Evolutionary conservation across 2,329 filamentous ascomycete species (phyloP).

Genomic region (Diplodia intermedia): DNA sequence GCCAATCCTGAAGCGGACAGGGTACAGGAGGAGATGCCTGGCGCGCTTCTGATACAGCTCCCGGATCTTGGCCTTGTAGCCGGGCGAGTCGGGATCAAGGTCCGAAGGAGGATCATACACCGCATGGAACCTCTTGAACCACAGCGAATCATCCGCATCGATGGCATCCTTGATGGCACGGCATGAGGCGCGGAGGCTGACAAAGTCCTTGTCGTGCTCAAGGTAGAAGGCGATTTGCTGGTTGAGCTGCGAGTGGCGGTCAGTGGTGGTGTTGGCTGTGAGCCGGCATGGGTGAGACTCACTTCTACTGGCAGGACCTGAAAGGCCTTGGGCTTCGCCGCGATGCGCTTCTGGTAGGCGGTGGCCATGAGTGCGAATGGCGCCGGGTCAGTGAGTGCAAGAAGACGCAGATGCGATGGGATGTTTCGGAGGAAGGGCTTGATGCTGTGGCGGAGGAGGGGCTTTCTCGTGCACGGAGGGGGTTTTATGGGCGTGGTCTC

Average conservation of each 20-base stretch:
- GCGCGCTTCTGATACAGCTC: constrained; percentile 44
- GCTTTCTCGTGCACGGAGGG: not conserved
- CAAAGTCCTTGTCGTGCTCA: constrained; percentile 53
- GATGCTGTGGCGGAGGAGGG: not conserved
- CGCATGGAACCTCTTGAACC: constrained; percentile 54
- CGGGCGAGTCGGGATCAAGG: constrained; percentile 28
- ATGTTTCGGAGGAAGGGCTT: not conserved
- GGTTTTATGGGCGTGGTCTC: not conserved
- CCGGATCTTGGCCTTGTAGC: constrained; percentile 43
- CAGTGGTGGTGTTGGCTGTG: not conserved
- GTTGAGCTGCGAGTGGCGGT: constrained; percentile 45
- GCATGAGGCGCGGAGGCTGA: constrained; percentile 52
- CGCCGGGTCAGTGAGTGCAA: not conserved
- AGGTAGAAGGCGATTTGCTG: constrained; percentile 50
- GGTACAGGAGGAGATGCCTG: constrained; percentile 33
- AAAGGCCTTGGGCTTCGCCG: constrained; percentile 25
- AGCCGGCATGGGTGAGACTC: constrained; percentile 11
- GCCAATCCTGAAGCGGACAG: constrained; percentile 39
- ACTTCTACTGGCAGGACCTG: constrained; percentile 43
- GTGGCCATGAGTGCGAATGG: constrained; percentile 3
- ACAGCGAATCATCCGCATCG: constrained; percentile 54
- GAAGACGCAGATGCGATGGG: not conserved
- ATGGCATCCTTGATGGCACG: constrained; percentile 49
- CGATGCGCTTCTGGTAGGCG: not conserved
- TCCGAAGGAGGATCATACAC: constrained; percentile 49